Evolutionary conservation across 495 filamentous ascomycete genomes (phyloP), one percentile per base, ranked within the genome.

Genomic region (Penicilliopsis zonata): DNA sequence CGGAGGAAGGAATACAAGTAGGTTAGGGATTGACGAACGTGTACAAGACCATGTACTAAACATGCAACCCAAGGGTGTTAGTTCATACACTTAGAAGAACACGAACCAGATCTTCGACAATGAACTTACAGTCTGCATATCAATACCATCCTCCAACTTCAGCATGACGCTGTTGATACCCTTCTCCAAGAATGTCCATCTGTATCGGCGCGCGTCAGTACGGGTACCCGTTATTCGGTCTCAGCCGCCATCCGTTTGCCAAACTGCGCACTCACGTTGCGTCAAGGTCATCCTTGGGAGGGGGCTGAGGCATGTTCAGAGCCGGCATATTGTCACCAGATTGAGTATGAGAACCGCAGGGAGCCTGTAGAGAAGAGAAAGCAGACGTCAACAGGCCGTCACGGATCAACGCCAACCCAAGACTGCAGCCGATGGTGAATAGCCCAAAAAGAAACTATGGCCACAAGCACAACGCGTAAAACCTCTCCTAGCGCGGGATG

Each of bases 1-100:
- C 9, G 23, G 25, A 27, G 33, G 29, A 34, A n/a, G 41, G 38
- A 15, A 27, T 6, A 36, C 9, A 8, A 31, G 38, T 58, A 32
- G 18, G 14, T 26, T 25, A 13, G 12, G 16, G 17, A n/a, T 12
- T 6, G 30, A 65, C 80, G 38, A 53, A 86, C 83, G 90, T 94
- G 67, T 98, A 98, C 35, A 96, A 76, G 24, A 81, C 83, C 90
- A 98, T 94, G 56, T 98, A 98, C 83, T 82, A 54, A 20, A 45
- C n/a, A 28, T 18, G 15, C 30, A 23, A 38, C 18, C 25, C 4
- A 29, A 35, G 27, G 27, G 52, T 37, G 24, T 42, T 20, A 41
- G 31, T 26, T 22, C 16, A 3, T 5, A 13, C 10, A 27, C 10
- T n/a, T n/a, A n/a, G n/a, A 12, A 9, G 25, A 27, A 4, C n/a